Conservation (phyloP, 1,139 yeast genomes). For the Citeromyces siamensis region DNA sequence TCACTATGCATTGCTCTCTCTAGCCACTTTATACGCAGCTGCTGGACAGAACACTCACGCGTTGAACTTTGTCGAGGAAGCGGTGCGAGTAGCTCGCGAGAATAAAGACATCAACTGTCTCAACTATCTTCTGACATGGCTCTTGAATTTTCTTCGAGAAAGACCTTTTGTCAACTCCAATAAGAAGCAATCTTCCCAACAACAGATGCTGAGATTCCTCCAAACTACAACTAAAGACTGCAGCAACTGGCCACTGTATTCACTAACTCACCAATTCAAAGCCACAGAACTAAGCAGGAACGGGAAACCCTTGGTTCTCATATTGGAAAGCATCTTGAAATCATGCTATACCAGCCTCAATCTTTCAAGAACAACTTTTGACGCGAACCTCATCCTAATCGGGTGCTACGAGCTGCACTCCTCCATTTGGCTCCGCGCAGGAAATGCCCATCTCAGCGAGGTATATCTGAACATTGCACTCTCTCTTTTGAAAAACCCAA, state of each 20-base stretch:
- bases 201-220: constrained; percentile 53
- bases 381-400: constrained; percentile 22
- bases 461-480: constrained; percentile 33
- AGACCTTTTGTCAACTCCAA: constrained; percentile 45
- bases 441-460: constrained; percentile 30
- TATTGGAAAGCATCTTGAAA: constrained; percentile 31
- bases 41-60: constrained; percentile 73
- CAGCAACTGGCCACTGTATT: constrained; percentile 37
- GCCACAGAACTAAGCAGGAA: constrained; percentile 36
- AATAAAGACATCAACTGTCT: constrained; percentile 66
- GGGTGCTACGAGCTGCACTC: constrained; percentile 33
- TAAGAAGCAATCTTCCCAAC: constrained; percentile 27
- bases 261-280: constrained; percentile 50
- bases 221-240: constrained; percentile 39
- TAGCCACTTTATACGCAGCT: constrained; percentile 68
- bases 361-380: background rate
- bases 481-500: constrained; percentile 16
- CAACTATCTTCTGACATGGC: constrained; percentile 71
- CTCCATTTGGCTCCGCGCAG: constrained; percentile 39
- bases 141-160: constrained; percentile 55
- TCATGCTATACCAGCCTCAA: background rate
- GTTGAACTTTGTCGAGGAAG: constrained; percentile 71
- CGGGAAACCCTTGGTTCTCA: constrained; percentile 32
- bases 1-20: constrained; percentile 71
- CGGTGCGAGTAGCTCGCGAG: constrained; percentile 81